Evolutionary conservation across 2,329 filamentous ascomycete genomes (phyloP).

Genomic region (Alternaria brassicae): DNA sequence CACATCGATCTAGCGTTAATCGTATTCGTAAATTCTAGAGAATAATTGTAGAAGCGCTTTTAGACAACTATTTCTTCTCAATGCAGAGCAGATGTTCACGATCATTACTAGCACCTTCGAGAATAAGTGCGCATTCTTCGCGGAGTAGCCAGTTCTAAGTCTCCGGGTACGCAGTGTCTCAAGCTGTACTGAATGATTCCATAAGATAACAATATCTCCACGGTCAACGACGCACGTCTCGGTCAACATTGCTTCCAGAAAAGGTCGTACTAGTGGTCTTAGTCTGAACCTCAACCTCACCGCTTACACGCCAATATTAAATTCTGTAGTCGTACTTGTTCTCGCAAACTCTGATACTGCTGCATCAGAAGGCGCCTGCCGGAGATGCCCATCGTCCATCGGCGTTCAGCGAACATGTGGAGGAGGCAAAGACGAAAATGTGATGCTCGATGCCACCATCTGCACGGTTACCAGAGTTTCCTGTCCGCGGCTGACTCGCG

Average conservation of each 20-base stretch:
- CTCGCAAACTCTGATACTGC: not conserved
- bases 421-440: constrained; percentile 23
- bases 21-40: rapidly evolving
- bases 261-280: not conserved
- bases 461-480: constrained; percentile 22
- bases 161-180: not conserved
- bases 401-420: constrained; percentile 35
- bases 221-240: not conserved
- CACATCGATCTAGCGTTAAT: not conserved
- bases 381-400: constrained; percentile 11
- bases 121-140: not conserved
- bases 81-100: not conserved
- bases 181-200: not conserved
- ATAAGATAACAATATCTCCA: not conserved
- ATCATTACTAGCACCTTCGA: not conserved
- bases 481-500: constrained; percentile 33
- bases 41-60: not conserved
- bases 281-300: not conserved
- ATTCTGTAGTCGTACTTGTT: constrained; percentile 17
- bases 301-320: constrained; percentile 12
- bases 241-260: not conserved
- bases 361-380: constrained; percentile 13
- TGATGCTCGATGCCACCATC: constrained; percentile 17
- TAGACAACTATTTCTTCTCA: not conserved
- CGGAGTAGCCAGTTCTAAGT: no score